These are phyloP conservation scores for Drosera capensis DNA, from an alignment of 148 eudicot species.

Conservation along the genomic window DNA sequence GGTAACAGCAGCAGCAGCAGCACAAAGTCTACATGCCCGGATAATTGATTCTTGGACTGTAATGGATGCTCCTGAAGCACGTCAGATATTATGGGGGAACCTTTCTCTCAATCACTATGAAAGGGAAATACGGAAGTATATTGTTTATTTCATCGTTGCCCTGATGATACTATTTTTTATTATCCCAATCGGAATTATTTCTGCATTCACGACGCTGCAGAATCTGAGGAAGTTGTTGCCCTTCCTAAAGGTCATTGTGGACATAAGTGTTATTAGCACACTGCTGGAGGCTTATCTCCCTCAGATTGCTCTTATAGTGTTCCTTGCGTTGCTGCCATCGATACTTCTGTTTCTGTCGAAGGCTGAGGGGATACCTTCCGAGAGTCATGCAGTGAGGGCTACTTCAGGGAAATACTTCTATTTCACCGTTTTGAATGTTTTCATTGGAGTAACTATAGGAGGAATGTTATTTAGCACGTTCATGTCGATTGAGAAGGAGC, in stretches of 20 bases:
- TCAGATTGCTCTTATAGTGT: conserved; percentile 61
- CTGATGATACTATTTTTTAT: too few species aligned
- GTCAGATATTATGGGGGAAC: too few species aligned
- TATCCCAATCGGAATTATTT: too few species aligned
- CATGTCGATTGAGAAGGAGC: conserved; percentile 27
- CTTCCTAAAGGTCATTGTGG: conserved; percentile 43
- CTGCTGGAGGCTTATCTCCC: conserved; percentile 80
- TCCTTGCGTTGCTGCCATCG: conserved; percentile 71
- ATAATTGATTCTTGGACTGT: too few species aligned
- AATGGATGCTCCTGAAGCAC: too few species aligned
- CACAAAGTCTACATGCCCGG: too few species aligned
- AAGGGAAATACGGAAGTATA: too few species aligned
- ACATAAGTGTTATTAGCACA: conserved; percentile 16
- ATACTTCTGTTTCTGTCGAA: conserved; percentile 66
- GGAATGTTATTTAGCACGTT: conserved; percentile 40
- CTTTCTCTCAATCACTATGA: too few species aligned
- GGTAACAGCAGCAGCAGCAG: too few species aligned
- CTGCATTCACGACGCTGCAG: too few species aligned
- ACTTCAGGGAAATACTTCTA: conserved; percentile 93
- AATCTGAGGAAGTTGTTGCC: conserved; percentile 59
- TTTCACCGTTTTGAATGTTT: conserved; percentile 67
- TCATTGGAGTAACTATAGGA: conserved; percentile 73
- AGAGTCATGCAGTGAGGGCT: conserved; percentile 68
- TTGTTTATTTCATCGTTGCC: too few species aligned
- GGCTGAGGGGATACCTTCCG: conserved; percentile 65